Percentiles rank a stretch among this genome's conserved stretches.
phyloP scores from a whole-genome alignment of 805 yeast genomes.

The Maudiozyma bulderi region DNA sequence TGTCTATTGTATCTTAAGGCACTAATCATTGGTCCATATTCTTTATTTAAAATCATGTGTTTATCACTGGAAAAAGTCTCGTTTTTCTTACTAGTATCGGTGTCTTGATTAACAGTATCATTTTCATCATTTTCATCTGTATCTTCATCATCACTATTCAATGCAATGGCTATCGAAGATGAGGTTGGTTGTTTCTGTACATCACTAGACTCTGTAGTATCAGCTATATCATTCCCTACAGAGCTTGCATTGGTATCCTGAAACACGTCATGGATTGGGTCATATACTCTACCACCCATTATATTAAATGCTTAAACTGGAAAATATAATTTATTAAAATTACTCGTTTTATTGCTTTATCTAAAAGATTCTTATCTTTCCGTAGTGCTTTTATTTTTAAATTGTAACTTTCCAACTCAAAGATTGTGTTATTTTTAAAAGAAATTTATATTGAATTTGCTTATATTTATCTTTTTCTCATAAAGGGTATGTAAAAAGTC shows the following conservation, averaged over 20 bases:
- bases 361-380: background rate
- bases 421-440: too few relatives aligned
- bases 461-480: too few relatives aligned
- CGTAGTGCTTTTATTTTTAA: background rate
- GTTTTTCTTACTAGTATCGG: background rate
- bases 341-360: too few relatives aligned
- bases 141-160: background rate
- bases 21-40: background rate
- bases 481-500: too few relatives aligned
- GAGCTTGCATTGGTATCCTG: constrained; percentile 11
- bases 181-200: background rate
- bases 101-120: constrained; percentile 16
- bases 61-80: background rate
- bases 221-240: background rate
- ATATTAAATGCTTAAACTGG: background rate
- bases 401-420: too few relatives aligned
- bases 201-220: background rate
- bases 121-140: constrained; percentile 4
- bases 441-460: too few relatives aligned
- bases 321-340: too few relatives aligned
- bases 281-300: constrained; percentile 29
- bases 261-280: constrained; percentile 30
- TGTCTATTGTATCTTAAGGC: constrained; percentile 33
- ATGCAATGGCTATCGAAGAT: background rate
- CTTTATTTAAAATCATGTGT: background rate